Evolutionary conservation across 257 asterid genomes (phyloP).

Genomic region (Solanum habrochaites): DNA sequence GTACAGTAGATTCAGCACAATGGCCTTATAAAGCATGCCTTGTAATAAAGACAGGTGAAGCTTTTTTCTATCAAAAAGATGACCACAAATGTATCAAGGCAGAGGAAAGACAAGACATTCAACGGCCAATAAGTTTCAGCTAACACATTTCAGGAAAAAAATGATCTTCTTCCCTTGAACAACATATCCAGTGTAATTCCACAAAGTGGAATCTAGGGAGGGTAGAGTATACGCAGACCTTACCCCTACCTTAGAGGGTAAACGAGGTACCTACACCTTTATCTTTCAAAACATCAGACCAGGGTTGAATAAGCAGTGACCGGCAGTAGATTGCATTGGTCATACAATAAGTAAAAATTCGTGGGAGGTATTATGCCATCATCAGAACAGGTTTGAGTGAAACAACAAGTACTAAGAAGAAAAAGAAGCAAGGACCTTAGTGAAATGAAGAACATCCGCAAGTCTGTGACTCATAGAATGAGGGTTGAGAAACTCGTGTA

Average conservation of each 20-base stretch:
- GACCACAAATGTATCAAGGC: neutral
- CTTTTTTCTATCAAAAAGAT: neutral
- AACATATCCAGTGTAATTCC: neutral
- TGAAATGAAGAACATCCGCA: neutral
- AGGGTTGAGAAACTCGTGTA: neutral
- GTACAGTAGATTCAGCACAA: neutral
- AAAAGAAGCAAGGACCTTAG: neutral
- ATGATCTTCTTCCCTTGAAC: neutral
- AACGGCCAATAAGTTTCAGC: neutral
- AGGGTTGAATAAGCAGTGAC: neutral
- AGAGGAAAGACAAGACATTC: neutral
- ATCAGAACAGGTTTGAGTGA: neutral
- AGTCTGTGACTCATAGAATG: neutral
- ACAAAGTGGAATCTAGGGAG: neutral
- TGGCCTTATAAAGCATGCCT: neutral
- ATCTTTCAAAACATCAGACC: neutral
- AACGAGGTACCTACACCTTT: neutral
- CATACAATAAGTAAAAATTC: neutral
- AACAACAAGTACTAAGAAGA: neutral
- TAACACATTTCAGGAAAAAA: neutral
- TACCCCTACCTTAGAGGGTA: neutral
- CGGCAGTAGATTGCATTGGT: neutral
- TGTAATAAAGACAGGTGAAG: neutral
- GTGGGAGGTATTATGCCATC: neutral
- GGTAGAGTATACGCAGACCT: neutral